Conservation (phyloP, 192 early-diverging fungal species). For the Mortierella antarctica region DNA sequence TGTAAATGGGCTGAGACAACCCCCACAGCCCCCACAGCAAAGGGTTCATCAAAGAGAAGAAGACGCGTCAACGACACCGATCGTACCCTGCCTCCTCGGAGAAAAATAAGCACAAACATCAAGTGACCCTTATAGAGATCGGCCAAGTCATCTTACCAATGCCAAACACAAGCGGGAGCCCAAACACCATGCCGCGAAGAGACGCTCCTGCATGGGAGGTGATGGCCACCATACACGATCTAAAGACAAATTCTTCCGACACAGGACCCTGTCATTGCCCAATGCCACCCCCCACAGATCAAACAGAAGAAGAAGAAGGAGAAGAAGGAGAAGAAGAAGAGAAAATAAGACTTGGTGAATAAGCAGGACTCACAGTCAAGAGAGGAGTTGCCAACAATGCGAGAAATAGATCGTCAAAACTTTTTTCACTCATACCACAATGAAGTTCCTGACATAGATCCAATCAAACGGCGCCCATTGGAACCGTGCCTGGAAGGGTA, state of each 20-base stretch:
- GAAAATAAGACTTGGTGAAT: too few species aligned
- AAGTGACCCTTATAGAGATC: neutral
- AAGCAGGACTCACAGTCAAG: neutral
- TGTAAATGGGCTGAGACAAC: conserved; percentile 71
- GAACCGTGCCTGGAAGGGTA: conserved; percentile 59
- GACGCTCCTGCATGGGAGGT: conserved; percentile 56
- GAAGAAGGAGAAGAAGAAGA: too few species aligned
- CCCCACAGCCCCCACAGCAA: too few species aligned
- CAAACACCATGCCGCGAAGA: conserved; percentile 56
- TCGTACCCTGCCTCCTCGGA: neutral
- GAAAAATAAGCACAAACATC: neutral
- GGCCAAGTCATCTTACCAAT: conserved; percentile 60
- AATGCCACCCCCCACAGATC: too few species aligned
- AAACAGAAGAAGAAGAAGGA: too few species aligned
- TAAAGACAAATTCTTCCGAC: conserved; percentile 81
- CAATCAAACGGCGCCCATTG: conserved; percentile 14
- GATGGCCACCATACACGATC: conserved; percentile 73
- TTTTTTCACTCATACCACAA: conserved; percentile 19
- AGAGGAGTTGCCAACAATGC: conserved; percentile 39
- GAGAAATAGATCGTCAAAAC: neutral
- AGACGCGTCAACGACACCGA: too few species aligned
- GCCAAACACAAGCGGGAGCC: conserved; percentile 77
- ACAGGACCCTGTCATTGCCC: conserved; percentile 66
- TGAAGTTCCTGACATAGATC: conserved; percentile 33
- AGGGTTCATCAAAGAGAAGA: neutral